These are phyloP conservation scores for Jatropha podagrica DNA, from an alignment of 441 rosid species.

Conservation along the genomic window DNA sequence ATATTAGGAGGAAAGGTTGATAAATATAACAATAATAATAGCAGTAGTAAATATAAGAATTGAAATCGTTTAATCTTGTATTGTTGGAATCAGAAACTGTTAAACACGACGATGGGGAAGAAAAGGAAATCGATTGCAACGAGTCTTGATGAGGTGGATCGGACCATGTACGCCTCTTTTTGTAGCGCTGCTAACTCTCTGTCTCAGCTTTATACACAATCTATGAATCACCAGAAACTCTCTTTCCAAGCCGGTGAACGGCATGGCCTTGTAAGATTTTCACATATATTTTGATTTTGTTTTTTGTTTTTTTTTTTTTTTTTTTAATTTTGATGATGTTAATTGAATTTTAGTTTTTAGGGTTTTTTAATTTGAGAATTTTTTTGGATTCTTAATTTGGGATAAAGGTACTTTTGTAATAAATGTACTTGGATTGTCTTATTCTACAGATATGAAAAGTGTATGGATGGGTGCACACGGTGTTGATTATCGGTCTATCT, in stretches of 20 bases:
- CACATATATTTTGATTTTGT: neutral
- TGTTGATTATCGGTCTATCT: neutral
- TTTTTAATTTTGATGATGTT: neutral
- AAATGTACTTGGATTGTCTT: neutral
- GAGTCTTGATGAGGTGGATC: slow-evolving; percentile 95
- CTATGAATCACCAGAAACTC: slow-evolving; percentile 82
- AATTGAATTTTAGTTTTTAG: neutral
- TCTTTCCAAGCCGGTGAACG: slow-evolving; percentile 94
- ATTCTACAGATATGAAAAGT: neutral
- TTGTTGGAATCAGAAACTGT: neutral
- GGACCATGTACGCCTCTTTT: slow-evolving; percentile 81
- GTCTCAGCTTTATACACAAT: slow-evolving; percentile 87
- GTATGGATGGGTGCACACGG: neutral
- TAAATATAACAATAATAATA: too few relatives aligned
- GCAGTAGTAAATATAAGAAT: too few relatives aligned
- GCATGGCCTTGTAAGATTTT: slow-evolving; percentile 60
- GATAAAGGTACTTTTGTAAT: neutral
- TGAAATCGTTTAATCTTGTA: neutral
- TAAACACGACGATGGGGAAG: slow-evolving; percentile 53
- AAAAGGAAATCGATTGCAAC: slow-evolving; percentile 82
- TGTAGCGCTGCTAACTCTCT: slow-evolving; percentile 84
- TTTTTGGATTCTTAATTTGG: slow-evolving; percentile 1
- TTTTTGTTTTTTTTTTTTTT: neutral
- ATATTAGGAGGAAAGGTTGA: neutral
- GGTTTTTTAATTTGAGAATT: neutral